Percentiles rank a stretch among this genome's conserved stretches.
Conservation (phyloP, 345 rosid genomes). For the Angophora floribunda region DNA sequence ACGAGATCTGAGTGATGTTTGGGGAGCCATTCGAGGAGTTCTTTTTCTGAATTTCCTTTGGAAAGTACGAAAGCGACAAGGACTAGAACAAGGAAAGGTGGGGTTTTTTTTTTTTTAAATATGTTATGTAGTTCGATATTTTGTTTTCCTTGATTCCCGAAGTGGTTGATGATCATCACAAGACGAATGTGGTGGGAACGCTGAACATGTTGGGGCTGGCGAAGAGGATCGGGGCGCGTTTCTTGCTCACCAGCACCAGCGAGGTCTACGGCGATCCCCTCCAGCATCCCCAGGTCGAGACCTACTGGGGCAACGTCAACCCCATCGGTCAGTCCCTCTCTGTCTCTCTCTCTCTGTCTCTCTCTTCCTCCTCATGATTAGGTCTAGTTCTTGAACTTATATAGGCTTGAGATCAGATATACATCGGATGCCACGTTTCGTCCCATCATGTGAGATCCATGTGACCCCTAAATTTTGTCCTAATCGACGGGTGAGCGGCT, state of each 20-base stretch:
- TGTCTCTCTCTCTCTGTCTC: not conserved
- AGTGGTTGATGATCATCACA: constrained; percentile 12
- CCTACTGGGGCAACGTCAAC: constrained; percentile 89
- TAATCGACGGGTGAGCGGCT: not conserved
- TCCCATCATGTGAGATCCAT: not conserved
- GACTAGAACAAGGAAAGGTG: not conserved
- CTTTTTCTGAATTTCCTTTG: not conserved
- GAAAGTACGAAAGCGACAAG: not conserved
- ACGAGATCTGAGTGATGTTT: not conserved
- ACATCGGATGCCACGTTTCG: fast-evolving
- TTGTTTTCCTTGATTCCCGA: no score
- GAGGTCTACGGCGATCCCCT: constrained; percentile 91
- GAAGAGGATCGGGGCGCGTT: constrained; percentile 72
- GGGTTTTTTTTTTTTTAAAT: not conserved
- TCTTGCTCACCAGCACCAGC: constrained; percentile 85
- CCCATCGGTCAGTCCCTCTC: constrained; percentile 45
- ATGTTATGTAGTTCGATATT: not conserved
- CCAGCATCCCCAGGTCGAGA: constrained; percentile 80
- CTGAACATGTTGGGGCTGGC: constrained; percentile 82
- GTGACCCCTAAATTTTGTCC: not conserved
- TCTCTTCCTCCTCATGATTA: not conserved
- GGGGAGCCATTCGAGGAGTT: not conserved
- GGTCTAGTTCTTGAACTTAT: not conserved
- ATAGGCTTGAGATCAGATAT: no score
- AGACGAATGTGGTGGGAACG: constrained; percentile 83